A percentile compares a stretch with the other conserved stretches of the same genome.
Evolutionary conservation across 176 grass and related monocot genomes (phyloP).

Genomic region (Alloteropsis semialata): DNA sequence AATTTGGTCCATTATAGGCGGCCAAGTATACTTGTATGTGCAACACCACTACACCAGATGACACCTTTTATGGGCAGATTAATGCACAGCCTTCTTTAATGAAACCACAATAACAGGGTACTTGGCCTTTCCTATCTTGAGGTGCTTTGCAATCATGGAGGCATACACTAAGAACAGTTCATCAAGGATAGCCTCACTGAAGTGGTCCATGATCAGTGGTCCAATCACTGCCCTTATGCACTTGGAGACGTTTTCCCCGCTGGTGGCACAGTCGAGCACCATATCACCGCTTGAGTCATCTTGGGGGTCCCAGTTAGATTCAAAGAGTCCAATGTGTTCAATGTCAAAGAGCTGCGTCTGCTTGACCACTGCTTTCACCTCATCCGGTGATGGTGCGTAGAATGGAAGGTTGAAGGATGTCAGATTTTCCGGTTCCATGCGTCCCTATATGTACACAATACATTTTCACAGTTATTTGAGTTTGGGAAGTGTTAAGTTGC

Average conservation of each 20-base stretch:
- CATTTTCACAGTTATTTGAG: not conserved
- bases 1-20: no score
- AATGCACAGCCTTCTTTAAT: not conserved
- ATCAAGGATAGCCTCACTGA: conserved; percentile 27
- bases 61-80: no score
- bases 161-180: conserved; percentile 20
- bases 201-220: not conserved
- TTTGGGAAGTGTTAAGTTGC: not conserved
- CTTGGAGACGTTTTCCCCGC: not conserved
- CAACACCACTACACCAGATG: no score
- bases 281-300: not conserved
- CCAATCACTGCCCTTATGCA: conserved; percentile 17
- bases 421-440: not conserved
- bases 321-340: not conserved
- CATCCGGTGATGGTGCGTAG: not conserved
- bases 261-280: not conserved
- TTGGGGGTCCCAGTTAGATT: not conserved
- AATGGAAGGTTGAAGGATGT: not conserved
- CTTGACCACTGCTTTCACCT: not conserved
- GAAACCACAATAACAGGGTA: not conserved
- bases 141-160: not conserved
- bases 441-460: not conserved
- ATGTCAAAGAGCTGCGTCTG: not conserved
- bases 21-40: no score
- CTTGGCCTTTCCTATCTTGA: conserved; percentile 12